Evolutionary conservation across 2,329 filamentous ascomycete genomes (phyloP).

Genomic region (Claviceps quebecensis): DNA sequence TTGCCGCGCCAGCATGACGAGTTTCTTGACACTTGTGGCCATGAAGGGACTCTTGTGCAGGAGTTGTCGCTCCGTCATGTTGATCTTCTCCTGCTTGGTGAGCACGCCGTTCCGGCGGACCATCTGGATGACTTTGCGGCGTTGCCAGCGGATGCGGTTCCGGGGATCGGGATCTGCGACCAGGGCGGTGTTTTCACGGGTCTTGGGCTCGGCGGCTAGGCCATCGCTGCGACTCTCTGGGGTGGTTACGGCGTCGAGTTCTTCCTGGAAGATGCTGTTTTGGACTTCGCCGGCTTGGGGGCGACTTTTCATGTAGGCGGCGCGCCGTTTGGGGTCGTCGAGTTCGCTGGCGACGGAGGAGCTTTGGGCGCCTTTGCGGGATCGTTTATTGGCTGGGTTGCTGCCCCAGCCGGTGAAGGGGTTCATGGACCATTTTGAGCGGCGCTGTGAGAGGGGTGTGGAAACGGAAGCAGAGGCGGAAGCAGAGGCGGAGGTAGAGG

Average conservation of each 20-base stretch:
- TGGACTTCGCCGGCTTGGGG: conserved; percentile 23
- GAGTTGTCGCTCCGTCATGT: conserved; percentile 44
- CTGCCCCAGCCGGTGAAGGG: conserved; percentile 25
- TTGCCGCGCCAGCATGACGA: conserved; percentile 72
- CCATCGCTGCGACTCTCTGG: background rate
- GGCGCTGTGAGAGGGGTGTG: conserved; percentile 16
- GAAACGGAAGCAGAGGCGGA: background rate
- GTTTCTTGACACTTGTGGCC: conserved; percentile 83
- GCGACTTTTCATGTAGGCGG: conserved; percentile 21
- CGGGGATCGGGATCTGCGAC: conserved; percentile 63
- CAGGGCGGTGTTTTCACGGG: conserved; percentile 40
- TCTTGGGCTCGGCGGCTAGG: conserved; percentile 19
- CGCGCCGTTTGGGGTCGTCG: conserved; percentile 27
- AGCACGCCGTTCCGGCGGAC: conserved; percentile 39
- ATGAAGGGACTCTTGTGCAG: conserved; percentile 53
- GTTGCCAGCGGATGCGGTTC: conserved; percentile 60
- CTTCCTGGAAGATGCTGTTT: conserved; percentile 51
- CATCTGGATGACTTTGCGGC: conserved; percentile 69
- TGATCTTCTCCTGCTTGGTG: conserved; percentile 50
- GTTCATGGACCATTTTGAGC: conserved; percentile 29
- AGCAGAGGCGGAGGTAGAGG: background rate
- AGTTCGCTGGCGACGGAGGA: conserved; percentile 18
- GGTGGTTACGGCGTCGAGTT: conserved; percentile 26
- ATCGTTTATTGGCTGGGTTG: conserved; percentile 13
- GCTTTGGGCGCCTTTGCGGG: conserved; percentile 13